Base-by-base conservation (phyloP, 2,329 filamentous ascomycete genomes). In the Fusarium longipes region DNA sequence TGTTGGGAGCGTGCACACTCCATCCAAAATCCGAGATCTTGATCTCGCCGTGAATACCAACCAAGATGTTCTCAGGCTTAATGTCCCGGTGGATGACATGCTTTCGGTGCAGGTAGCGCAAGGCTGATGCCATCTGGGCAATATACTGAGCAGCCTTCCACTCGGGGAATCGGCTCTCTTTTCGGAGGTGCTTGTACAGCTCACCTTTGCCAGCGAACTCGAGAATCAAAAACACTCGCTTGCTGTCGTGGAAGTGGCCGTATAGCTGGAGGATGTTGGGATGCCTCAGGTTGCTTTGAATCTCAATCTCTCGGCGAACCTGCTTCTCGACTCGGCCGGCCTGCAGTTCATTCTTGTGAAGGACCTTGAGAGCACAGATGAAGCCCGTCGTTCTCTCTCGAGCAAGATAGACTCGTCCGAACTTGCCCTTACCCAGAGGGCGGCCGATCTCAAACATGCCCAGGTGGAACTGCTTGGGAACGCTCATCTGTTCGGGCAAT, bases 11-110 rank as follows among this genome's bases (percentile, higher is more conserved):
- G 79, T 99, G 96, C 6, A 98, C 96, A 77, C 92, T 96, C 96
- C 96, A 99, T 48, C 96, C 95, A 75, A 98, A 99, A 79, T 99
- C 96, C 6, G 93, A 96, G 75, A 99, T 94, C 81, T 99, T 99
- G 82, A 99, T 94, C 83, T 99, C 96, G 70, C 94, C 96, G 76
- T 98, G 95, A 62, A 98, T 93, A 15, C 95, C 95, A 29, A 98
- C 91, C 22, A 98, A 86, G 68, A 98, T 98, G 75, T 98, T 98
- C 81, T 98, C 94, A 4, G 94, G 94, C 83, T 98, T 98, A 82
- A 98, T 98, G 74, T 98, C 94, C 60, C 94, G 87, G 80, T 98
- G 95, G 82, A 98, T 98, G 71, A 98, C 92, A 78, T 97, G 93
- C 83, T 98, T 98, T 78, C 93, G 93, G 83, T 97, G 94, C 43